A percentile compares a stretch with the other conserved stretches of the same genome.
These are phyloP conservation scores for Zanthoxylum bungeanum DNA, from an alignment of 345 rosid species.

Conservation along the genomic window DNA sequence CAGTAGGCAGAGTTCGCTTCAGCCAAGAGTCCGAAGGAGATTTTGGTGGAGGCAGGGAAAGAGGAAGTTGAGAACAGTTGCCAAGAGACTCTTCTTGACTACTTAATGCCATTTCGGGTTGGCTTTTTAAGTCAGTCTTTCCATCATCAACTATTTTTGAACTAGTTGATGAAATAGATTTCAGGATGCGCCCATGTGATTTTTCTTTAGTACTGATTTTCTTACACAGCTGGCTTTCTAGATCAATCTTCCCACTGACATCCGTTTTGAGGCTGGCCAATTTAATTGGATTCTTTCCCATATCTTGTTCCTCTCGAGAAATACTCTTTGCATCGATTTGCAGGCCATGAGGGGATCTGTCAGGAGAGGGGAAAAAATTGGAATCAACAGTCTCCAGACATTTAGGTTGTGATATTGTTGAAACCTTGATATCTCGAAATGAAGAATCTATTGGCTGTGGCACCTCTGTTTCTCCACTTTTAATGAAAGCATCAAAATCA, in stretches of 20 bases:
- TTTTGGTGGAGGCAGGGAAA: conserved; percentile 71
- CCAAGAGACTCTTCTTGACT: conserved; percentile 24
- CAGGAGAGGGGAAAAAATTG: conserved; percentile 18
- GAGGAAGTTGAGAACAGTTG: conserved; percentile 30
- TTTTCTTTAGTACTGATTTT: conserved; percentile 19
- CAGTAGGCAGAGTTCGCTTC: conserved; percentile 57
- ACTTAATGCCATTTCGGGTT: conserved; percentile 20
- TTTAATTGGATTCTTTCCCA: conserved; percentile 11
- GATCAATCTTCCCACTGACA: conserved; percentile 25
- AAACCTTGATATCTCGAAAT: conserved; percentile 21
- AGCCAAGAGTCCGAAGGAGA: conserved; percentile 96
- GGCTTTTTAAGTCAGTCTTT: conserved; percentile 34
- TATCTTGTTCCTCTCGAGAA: conserved; percentile 18
- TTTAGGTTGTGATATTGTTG: conserved; percentile 10
- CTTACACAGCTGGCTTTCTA: conserved; percentile 27
- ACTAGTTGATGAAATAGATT: conserved; percentile 3
- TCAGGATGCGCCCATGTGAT: conserved; percentile 4
- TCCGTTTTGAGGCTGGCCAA: conserved; percentile 21
- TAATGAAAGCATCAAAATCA: conserved; percentile 11
- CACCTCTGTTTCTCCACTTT: conserved; percentile 30
- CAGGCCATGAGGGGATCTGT: conserved; percentile 11
- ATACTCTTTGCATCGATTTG: conserved; percentile 7
- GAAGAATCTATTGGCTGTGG: conserved; percentile 26
- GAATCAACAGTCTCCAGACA: conserved; percentile 24
- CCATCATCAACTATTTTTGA: conserved; percentile 26